Conservation (phyloP, 2,329 filamentous ascomycete species). For the Chrysoporthe cubensis region DNA sequence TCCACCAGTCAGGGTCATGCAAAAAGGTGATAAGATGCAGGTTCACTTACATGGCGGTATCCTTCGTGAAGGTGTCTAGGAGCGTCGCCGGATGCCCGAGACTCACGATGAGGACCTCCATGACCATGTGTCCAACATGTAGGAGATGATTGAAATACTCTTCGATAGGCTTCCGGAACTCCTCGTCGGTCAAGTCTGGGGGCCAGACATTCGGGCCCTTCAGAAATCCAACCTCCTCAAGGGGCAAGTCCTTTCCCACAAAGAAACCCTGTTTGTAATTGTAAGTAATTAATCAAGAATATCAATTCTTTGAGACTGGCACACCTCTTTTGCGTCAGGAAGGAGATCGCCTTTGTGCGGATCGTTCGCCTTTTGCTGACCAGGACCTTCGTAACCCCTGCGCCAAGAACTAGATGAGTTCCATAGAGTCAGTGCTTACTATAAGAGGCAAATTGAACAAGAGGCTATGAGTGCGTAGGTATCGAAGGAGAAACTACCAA, state of each 20-base stretch:
- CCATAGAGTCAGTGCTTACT: neutral
- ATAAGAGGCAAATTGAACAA: neutral
- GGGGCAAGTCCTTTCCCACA: slow-evolving; percentile 1
- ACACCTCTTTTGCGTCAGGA: neutral
- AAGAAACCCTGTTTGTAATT: neutral
- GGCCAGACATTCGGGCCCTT: slow-evolving; percentile 11
- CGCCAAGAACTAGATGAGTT: neutral
- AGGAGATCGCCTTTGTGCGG: slow-evolving; percentile 1
- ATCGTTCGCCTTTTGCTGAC: neutral
- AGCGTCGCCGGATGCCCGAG: slow-evolving; percentile 1
- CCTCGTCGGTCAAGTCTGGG: neutral
- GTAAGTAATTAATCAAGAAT: neutral
- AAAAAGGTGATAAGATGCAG: neutral
- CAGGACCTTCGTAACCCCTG: neutral
- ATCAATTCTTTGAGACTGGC: neutral
- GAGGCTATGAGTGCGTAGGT: neutral
- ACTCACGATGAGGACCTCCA: slow-evolving; percentile 6
- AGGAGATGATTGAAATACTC: slow-evolving; percentile 4
- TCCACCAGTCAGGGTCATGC: neutral
- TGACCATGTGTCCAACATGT: neutral
- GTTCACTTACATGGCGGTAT: neutral
- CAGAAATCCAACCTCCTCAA: neutral
- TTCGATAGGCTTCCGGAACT: slow-evolving; percentile 8
- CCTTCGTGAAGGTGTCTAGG: neutral
- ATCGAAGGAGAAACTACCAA: neutral